Evolutionary conservation across 176 grass and related monocot species (phyloP), one percentile per base, ranked within the genome.

Genomic region (Elymus sibiricus): DNA sequence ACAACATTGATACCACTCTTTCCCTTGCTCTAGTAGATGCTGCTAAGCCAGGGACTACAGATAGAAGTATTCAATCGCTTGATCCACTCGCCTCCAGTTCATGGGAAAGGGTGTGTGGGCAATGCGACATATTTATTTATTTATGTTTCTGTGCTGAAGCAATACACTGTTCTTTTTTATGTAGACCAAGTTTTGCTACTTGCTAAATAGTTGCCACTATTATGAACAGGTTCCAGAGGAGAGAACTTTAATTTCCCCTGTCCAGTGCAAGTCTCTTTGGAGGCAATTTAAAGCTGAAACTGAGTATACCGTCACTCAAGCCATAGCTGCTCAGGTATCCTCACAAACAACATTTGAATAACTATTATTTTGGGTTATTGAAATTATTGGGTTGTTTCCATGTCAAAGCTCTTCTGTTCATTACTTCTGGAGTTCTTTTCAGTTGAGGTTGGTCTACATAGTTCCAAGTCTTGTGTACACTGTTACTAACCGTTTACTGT

Each of bases 261-360:
- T 97, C 21, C 94, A 94, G 79, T 97, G 94, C 43, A 97, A 97
- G 79, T 92, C 91, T 89, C 81, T 97, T 59, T 97, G 94, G 94
- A 94, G 94, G 37, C 94, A 97, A 87, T 97, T 97, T 78, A 97
- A 97, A 62, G 84, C 94, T 46, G 94, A 97, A 87, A 97, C 94
- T 9, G 94, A 97, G 85, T 97, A 94, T 83, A 94, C 94, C 32
- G 92, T 97, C 51, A 97, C 94, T 46, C 94, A 97, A 81, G 94
- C 94, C 43, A 94, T 97, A 81, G 86, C 94, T 82, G 94, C 94
- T 81, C 94, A 97, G 94, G 94, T 89, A 92, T 84, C 39, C 67
- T 35, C 49, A 46, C 13, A 62, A 61, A 13, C 39, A 81, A 38
- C 39, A 61, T 44, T 84, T 85, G 9, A 19, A 49, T 38, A 76